Conservation (phyloP, 2,329 filamentous ascomycete genomes). For the Calonectria honghensis region DNA sequence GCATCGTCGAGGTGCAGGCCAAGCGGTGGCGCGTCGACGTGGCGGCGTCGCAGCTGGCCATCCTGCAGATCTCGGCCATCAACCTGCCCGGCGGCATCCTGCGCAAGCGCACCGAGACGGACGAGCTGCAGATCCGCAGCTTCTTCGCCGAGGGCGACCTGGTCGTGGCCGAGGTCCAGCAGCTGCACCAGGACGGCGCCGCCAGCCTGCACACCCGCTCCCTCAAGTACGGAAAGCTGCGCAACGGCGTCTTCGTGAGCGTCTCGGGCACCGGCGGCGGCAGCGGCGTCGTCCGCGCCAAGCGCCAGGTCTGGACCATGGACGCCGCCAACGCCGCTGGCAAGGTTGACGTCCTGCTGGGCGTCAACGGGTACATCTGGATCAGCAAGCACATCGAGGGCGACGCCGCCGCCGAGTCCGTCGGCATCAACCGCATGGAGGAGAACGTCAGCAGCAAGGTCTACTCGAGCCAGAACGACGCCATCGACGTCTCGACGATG, state of each 20-base stretch:
- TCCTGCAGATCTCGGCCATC: slow-evolving; percentile 90
- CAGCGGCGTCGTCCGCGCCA: slow-evolving; percentile 87
- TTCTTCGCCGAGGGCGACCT: slow-evolving; percentile 98
- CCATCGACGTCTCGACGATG: slow-evolving; percentile 84
- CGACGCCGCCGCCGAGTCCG: slow-evolving; percentile 68
- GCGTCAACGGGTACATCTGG: slow-evolving; percentile 98
- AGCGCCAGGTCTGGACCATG: slow-evolving; percentile 92
- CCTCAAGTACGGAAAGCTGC: slow-evolving; percentile 94
- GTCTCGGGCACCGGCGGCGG: slow-evolving; percentile 90
- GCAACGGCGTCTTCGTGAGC: slow-evolving; percentile 92
- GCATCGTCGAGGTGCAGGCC: slow-evolving; percentile 95
- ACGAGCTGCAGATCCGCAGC: slow-evolving; percentile 97
- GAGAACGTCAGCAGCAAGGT: slow-evolving; percentile 89
- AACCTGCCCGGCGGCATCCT: slow-evolving; percentile 96
- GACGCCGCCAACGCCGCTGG: slow-evolving; percentile 73
- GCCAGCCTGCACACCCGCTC: slow-evolving; percentile 92
- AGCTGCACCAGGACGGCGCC: slow-evolving; percentile 88
- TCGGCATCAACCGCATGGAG: slow-evolving; percentile 88
- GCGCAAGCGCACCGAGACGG: slow-evolving; percentile 92
- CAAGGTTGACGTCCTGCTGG: slow-evolving; percentile 89
- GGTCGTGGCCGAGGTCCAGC: slow-evolving; percentile 95
- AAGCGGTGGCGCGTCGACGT: slow-evolving; percentile 97
- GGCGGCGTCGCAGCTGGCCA: slow-evolving; percentile 88
- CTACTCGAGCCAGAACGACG: slow-evolving; percentile 96
- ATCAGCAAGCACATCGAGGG: slow-evolving; percentile 88